phyloP scores from a whole-genome alignment of 169 alveolate species.

The Plasmodium cynomolgi region DNA sequence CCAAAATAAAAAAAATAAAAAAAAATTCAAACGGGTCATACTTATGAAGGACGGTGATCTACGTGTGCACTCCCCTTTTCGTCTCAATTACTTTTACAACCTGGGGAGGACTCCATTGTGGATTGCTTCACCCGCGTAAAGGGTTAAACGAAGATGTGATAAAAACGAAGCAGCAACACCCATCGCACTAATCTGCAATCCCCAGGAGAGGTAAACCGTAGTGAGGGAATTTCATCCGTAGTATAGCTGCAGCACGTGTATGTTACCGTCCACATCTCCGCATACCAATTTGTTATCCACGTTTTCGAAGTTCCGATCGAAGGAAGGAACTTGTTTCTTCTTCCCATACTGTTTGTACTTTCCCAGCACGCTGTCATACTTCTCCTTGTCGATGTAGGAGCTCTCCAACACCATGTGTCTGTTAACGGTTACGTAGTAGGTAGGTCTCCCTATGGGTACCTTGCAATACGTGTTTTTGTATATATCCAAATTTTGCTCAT shows the following conservation, averaged over 20 bases:
- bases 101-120: background rate
- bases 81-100: background rate
- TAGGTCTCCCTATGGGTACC: slow-evolving; percentile 60
- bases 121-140: background rate
- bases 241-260: slow-evolving; percentile 65
- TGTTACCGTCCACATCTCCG: slow-evolving; percentile 67
- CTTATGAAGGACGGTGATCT: background rate
- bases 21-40: background rate
- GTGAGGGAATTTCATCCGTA: background rate
- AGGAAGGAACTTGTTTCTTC: background rate
- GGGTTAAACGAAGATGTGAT: no score
- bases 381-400: slow-evolving; percentile 44
- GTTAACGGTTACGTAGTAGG: slow-evolving; percentile 66
- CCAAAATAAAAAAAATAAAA: background rate
- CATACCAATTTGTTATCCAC: slow-evolving; percentile 60
- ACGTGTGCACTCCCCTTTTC: background rate
- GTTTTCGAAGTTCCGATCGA: slow-evolving; percentile 34
- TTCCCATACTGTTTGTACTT: slow-evolving; percentile 54
- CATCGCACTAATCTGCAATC: background rate
- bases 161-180: background rate
- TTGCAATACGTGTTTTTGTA: slow-evolving; percentile 56
- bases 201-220: background rate
- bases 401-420: slow-evolving; percentile 25
- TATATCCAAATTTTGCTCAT: slow-evolving; percentile 43
- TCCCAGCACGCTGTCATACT: slow-evolving; percentile 28